These are phyloP conservation scores for Gracilaria caudata DNA, from an alignment of 23 red algal species.

Conservation along the genomic window DNA sequence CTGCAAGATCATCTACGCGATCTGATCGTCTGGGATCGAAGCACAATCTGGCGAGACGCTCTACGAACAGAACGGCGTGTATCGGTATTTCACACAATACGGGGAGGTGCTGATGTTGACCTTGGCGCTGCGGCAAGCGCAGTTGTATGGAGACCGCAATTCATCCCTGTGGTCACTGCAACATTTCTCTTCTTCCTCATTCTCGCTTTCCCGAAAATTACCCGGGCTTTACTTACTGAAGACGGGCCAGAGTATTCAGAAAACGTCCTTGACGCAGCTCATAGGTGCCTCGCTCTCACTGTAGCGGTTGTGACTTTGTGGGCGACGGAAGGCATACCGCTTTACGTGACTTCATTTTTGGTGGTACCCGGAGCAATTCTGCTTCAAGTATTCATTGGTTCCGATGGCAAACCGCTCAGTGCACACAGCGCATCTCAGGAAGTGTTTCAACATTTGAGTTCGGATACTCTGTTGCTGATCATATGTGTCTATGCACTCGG, in stretches of 20 bases:
- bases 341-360: constrained; percentile 93
- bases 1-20: constrained; percentile 81
- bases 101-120: constrained; percentile 34
- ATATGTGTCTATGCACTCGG: constrained; percentile 90
- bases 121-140: constrained; percentile 6
- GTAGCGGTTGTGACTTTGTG: constrained; percentile 72
- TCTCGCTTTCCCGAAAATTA: constrained; percentile 20
- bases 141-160: constrained; percentile 54
- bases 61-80: constrained; percentile 76
- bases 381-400: constrained; percentile 74
- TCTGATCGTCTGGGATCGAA: constrained; percentile 94
- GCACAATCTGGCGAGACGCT: constrained; percentile 95
- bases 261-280: constrained; percentile 69
- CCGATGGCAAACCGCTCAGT: constrained; percentile 64
- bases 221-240: constrained; percentile 27
- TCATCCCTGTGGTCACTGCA: constrained; percentile 48
- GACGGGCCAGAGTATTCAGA: constrained; percentile 39
- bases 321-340: constrained; percentile 89
- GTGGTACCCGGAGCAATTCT: constrained; percentile 70
- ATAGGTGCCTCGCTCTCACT: constrained; percentile 86
- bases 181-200: constrained; percentile 59
- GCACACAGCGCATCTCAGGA: constrained; percentile 71
- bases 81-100: constrained; percentile 61
- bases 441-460: constrained; percentile 77
- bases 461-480: constrained; percentile 87